Conservation (phyloP, 805 yeast genomes). For the Candida caryicola region DNA sequence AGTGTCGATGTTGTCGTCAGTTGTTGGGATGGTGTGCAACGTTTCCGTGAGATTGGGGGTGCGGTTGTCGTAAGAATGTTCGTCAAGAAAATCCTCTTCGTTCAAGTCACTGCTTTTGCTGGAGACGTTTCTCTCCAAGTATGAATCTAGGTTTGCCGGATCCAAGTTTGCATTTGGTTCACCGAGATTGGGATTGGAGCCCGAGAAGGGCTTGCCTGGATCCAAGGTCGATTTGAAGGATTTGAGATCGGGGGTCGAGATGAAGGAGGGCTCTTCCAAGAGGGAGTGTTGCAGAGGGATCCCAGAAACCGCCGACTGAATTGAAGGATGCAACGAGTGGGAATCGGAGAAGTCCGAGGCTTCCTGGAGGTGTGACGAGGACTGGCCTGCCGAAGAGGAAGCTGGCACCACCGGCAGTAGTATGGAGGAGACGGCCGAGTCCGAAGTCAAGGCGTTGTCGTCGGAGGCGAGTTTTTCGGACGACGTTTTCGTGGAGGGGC, state of each 20-base stretch:
- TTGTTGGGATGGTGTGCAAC: slow-evolving; percentile 30
- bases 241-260: slow-evolving; percentile 11
- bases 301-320: background rate
- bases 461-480: background rate
- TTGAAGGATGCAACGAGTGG: background rate
- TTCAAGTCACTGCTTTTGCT: slow-evolving; percentile 12
- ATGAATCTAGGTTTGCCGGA: slow-evolving; percentile 15
- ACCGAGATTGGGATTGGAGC: background rate
- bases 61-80: slow-evolving; percentile 1
- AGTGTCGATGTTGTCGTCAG: slow-evolving; percentile 29
- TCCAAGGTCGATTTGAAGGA: slow-evolving; percentile 40
- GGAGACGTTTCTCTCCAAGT: slow-evolving; percentile 12
- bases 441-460: too few species aligned
- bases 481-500: background rate
- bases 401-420: background rate
- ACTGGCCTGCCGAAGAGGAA: background rate
- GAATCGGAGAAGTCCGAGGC: background rate
- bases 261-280: background rate
- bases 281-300: background rate
- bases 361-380: background rate
- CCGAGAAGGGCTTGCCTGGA: slow-evolving; percentile 24
- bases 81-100: slow-evolving; percentile 7
- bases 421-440: background rate
- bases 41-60: slow-evolving; percentile 18
- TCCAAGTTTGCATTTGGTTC: background rate